Evolutionary conservation across 2,329 filamentous ascomycete species (phyloP), one percentile per base, ranked within the genome.

Genomic region (Graphilbum sp.): DNA sequence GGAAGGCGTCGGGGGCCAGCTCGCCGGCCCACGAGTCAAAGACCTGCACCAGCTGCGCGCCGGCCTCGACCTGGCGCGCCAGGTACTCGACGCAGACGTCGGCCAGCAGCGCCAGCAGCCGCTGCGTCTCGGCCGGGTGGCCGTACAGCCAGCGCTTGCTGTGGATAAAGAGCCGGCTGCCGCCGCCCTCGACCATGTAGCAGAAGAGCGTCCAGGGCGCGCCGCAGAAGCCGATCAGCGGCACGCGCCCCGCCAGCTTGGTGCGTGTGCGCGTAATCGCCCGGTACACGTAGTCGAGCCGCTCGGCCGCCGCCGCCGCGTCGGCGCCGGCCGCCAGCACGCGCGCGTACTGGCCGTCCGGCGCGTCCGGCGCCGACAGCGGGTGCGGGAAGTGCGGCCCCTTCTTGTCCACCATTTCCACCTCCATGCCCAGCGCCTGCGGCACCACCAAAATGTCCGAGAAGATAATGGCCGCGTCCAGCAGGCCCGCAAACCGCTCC

Each of bases 21-120:
- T 98, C 90, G 32, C 86, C 87, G 2, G 90, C 90, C 88, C 90
- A 98, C 0, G 88, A 96, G 56, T 98, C 90, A 53, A 98, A 98
- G 12, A 98, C 85, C 67, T 96, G 90, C 21, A 96, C 67, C 54
- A 95, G 72, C 76, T 83, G 90, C 39, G 90, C 90, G 41, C 90
- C 90, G 19, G 90, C 90, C 51, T 81, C 72, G 41, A 98, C 88
- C 59, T 98, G 90, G 44, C 87, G 66, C 7, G 87, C 88, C 40
- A 98, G 66, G 54, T 96, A 88, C 50, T 98, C 88, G 8, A 96
- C 86, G 55, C 90, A 96, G 25, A 96, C 71, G 53, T 93, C 84
- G 15, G 90, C 72, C 52, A 98, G 93, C 68, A 93, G 95, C 54
- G 84, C 75, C 46, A 98, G 62, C 46, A 98, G 61, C 43, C 68